These are phyloP conservation scores for Eucalyptus fibrosa DNA, from an alignment of 345 rosid species.

Conservation along the genomic window DNA sequence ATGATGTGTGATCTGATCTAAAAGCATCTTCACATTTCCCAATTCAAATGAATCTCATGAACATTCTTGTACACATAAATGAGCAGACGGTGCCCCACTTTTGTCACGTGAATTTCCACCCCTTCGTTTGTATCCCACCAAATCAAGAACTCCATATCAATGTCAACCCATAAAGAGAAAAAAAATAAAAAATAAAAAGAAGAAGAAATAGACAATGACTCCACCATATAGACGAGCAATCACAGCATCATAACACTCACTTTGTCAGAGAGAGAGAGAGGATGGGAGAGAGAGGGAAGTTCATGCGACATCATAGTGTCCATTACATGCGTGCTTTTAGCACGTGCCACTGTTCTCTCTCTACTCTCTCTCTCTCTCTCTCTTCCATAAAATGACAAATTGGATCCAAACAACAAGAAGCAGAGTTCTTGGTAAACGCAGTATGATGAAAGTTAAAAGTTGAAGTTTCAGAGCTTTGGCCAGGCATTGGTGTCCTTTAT, in stretches of 20 bases:
- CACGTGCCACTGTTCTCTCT: neutral
- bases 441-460: neutral
- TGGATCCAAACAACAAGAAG: neutral
- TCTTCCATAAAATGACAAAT: neutral
- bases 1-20: neutral
- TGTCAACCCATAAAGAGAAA: neutral
- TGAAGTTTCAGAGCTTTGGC: neutral
- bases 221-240: neutral
- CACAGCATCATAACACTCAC: neutral
- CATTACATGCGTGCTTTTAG: neutral
- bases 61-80: neutral
- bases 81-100: neutral
- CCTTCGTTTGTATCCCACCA: neutral
- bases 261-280: neutral
- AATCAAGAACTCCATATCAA: neutral
- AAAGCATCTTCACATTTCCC: neutral
- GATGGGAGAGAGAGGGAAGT: neutral
- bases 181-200: fast-evolving
- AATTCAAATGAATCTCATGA: neutral
- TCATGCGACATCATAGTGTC: neutral
- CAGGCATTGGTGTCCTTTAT: neutral
- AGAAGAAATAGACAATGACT: neutral
- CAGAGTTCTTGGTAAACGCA: neutral
- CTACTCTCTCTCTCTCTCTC: neutral
- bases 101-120: neutral